Conservation (phyloP, 495 filamentous ascomycete genomes). For the Trypethelium eluteriae region DNA sequence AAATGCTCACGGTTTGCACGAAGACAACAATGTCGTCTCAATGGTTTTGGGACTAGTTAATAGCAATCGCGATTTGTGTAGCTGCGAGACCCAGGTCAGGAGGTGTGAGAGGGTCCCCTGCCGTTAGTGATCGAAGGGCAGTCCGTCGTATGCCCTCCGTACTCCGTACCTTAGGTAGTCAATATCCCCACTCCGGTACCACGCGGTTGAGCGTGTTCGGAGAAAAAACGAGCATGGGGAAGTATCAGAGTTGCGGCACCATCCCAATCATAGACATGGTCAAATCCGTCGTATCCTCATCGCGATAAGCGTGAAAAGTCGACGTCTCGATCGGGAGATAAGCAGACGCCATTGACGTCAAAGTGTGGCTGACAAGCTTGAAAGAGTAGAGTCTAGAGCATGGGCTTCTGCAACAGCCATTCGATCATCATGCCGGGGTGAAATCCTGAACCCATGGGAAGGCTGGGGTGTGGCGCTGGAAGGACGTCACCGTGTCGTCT, state of each 20-base stretch:
- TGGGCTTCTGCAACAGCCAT: background rate
- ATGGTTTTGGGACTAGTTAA: too few species aligned
- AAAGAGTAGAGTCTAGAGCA: background rate
- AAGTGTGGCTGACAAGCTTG: background rate
- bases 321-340: conserved; percentile 2
- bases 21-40: too few species aligned
- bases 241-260: background rate
- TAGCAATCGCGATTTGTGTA: too few species aligned
- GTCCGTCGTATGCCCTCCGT: too few species aligned
- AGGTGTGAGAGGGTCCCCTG: too few species aligned
- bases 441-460: conserved; percentile 2
- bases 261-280: background rate
- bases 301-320: background rate
- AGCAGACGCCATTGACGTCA: background rate
- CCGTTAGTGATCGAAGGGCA: too few species aligned
- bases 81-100: too few species aligned
- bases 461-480: conserved; percentile 1
- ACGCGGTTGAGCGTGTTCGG: background rate
- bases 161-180: too few species aligned
- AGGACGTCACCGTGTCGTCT: background rate
- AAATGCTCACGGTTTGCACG: background rate
- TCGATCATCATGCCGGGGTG: background rate
- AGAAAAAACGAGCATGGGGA: background rate
- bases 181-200: background rate
- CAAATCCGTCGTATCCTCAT: background rate